These are phyloP conservation scores for Beauveria rudraprayagi DNA, from an alignment of 2,329 filamentous ascomycete genomes.

Conservation along the genomic window DNA sequence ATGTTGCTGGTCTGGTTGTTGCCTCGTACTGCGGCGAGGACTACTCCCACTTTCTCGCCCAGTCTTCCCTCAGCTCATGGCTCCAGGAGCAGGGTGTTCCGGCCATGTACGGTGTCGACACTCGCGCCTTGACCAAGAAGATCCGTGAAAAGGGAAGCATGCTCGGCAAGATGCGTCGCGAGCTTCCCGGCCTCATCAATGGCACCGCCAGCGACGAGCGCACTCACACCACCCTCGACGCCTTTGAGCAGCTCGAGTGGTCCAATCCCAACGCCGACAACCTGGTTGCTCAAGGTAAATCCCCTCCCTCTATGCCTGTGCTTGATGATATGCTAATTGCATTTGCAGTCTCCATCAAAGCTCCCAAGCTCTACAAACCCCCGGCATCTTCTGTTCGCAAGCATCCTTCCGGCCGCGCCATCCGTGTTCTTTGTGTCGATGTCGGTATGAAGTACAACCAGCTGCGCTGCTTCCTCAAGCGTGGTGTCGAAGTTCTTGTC, in stretches of 20 bases:
- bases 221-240: slow-evolving; percentile 22
- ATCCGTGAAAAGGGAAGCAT: slow-evolving; percentile 93
- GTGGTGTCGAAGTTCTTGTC: slow-evolving; percentile 88
- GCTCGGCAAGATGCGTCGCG: slow-evolving; percentile 80
- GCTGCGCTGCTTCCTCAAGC: slow-evolving; percentile 80
- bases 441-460: slow-evolving; percentile 99
- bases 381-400: slow-evolving; percentile 62
- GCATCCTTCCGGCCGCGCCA: slow-evolving; percentile 78
- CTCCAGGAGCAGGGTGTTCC: slow-evolving; percentile 92
- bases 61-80: slow-evolving; percentile 87
- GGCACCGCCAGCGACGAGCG: slow-evolving; percentile 24
- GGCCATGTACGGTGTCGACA: slow-evolving; percentile 93
- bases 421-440: slow-evolving; percentile 88
- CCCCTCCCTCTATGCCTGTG: slow-evolving; percentile 9
- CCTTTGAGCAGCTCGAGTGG: slow-evolving; percentile 81
- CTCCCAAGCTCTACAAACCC: slow-evolving; percentile 79
- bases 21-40: slow-evolving; percentile 91
- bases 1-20: slow-evolving; percentile 84
- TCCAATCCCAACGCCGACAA: slow-evolving; percentile 88
- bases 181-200: slow-evolving; percentile 42
- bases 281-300: slow-evolving; percentile 86
- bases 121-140: slow-evolving; percentile 84
- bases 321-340: slow-evolving; percentile 30
- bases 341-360: slow-evolving; percentile 72
- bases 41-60: slow-evolving; percentile 88